Percentiles rank a stretch among this genome's conserved stretches.
Evolutionary conservation across 495 filamentous ascomycete species (phyloP).

Genomic region (Penicillium soppii): DNA sequence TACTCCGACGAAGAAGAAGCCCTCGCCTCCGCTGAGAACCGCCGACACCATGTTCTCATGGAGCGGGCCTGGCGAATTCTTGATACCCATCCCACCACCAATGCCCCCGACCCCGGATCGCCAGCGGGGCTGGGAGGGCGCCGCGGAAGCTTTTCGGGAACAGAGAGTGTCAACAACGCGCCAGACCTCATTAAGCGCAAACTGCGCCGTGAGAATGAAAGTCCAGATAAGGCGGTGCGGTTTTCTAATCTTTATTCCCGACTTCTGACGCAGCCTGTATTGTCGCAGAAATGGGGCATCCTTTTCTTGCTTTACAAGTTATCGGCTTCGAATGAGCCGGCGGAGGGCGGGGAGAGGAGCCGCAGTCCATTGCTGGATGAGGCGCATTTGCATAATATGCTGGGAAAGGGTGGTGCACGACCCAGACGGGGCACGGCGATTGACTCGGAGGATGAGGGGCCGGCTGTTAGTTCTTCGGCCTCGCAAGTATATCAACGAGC

Average conservation of each 20-base stretch:
- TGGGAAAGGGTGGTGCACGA: slow-evolving; percentile 27
- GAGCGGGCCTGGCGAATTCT: slow-evolving; percentile 47
- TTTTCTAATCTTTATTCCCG: slow-evolving; percentile 88
- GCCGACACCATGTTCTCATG: slow-evolving; percentile 39
- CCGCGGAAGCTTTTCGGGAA: slow-evolving; percentile 34
- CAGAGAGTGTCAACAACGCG: slow-evolving; percentile 77
- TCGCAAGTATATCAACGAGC: slow-evolving; percentile 32
- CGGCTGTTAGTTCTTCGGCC: slow-evolving; percentile 45
- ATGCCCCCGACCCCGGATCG: slow-evolving; percentile 28
- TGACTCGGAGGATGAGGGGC: slow-evolving; percentile 43
- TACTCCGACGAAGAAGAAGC: slow-evolving; percentile 45
- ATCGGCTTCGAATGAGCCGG: slow-evolving; percentile 52
- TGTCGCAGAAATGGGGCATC: slow-evolving; percentile 95
- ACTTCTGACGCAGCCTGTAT: slow-evolving; percentile 82
- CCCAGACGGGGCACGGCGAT: slow-evolving; percentile 20
- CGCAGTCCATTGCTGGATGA: slow-evolving; percentile 43
- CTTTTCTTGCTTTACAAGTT: slow-evolving; percentile 86
- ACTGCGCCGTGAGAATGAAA: slow-evolving; percentile 68
- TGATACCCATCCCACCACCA: slow-evolving; percentile 27
- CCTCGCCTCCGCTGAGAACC: slow-evolving; percentile 43
- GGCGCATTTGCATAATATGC: slow-evolving; percentile 36
- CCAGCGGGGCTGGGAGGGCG: slow-evolving; percentile 26
- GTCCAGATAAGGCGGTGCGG: slow-evolving; percentile 79
- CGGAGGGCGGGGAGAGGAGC: slow-evolving; percentile 31
- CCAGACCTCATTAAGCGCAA: slow-evolving; percentile 88